Evolutionary conservation across 768 basidiomycete species (phyloP), one percentile per base, ranked within the genome.

Genomic region (Lepiota venenata): DNA sequence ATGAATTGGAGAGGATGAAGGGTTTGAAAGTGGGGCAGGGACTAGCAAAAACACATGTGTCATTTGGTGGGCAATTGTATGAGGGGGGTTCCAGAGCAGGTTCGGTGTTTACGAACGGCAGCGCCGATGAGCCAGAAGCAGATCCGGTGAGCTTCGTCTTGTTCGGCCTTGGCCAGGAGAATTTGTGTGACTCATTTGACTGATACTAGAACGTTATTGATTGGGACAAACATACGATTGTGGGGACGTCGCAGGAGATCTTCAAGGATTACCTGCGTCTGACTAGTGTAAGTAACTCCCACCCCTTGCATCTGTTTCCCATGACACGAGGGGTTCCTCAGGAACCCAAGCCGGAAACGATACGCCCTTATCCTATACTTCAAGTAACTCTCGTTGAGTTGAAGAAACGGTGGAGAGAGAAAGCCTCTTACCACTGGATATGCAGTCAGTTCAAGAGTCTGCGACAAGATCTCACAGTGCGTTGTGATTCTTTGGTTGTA

Each of bases 371-470:
- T 60, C 68, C 78, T 50, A 75, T 98, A 35, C 80, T 99, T 29
- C 83, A 89, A 69, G 81, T 87, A 69, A 97, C 97, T 7, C 79
- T 98, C 43, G 69, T 79, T 42, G 86, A 93, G 62, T 79, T 99
- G 47, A 98, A 97, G 72, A 79, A 77, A 50, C 87, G 87, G 55
- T 98, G 96, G 93, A 80, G 84, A 62, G 80, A 88, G 60, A 91
- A 89, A 65, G 68, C 69, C 14, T 69, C 76, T 0, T 97, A 98
- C 64, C 72, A 80, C 53, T 99, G 93, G 87, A 92, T 98, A 65
- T 94, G 96, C 67, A 97, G 90, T 64, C 97, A 99, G 70, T 93
- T 99, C 75, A 98, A 99, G 78, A 93, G 91, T 67, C 74, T 99
- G 55, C 85, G 97, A 39, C 97, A 98, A 69, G 97, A 99, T 75